These are phyloP conservation scores for Suillus fuscotomentosus DNA, from an alignment of 768 basidiomycete genomes.

Conservation along the genomic window DNA sequence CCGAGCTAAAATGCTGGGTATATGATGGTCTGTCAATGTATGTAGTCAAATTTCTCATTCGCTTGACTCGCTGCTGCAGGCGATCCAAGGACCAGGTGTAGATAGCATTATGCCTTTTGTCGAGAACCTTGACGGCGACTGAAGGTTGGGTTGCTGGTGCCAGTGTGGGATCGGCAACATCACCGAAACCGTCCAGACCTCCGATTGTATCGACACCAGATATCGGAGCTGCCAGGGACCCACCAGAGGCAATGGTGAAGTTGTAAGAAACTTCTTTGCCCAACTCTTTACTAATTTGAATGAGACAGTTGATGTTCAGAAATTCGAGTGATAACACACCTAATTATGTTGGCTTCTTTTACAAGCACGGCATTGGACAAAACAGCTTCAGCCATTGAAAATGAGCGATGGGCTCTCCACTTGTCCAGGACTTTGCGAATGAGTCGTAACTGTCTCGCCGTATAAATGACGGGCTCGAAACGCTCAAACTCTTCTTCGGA, in stretches of 20 bases:
- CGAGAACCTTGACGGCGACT: slow-evolving; percentile 88
- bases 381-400: slow-evolving; percentile 90
- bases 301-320: neutral
- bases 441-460: slow-evolving; percentile 76
- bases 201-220: slow-evolving; percentile 86
- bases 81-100: slow-evolving; percentile 91
- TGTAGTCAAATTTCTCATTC: slow-evolving; percentile 90
- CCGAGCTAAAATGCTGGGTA: slow-evolving; percentile 89
- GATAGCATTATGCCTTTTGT: slow-evolving; percentile 82
- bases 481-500: slow-evolving; percentile 56
- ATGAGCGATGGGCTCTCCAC: slow-evolving; percentile 83
- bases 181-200: slow-evolving; percentile 88
- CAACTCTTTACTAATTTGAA: slow-evolving; percentile 69
- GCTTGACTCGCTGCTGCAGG: slow-evolving; percentile 83
- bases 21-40: slow-evolving; percentile 93
- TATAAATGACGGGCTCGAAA: slow-evolving; percentile 82
- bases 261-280: slow-evolving; percentile 88
- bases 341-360: slow-evolving; percentile 95
- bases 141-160: slow-evolving; percentile 75
- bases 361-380: slow-evolving; percentile 81
- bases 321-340: slow-evolving; percentile 41
- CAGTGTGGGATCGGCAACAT: slow-evolving; percentile 82
- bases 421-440: slow-evolving; percentile 80
- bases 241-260: slow-evolving; percentile 86
- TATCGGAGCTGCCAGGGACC: slow-evolving; percentile 70